These are phyloP conservation scores for Digitaria exilis DNA, from an alignment of 202 grass and related monocot genomes.

Conservation along the genomic window DNA sequence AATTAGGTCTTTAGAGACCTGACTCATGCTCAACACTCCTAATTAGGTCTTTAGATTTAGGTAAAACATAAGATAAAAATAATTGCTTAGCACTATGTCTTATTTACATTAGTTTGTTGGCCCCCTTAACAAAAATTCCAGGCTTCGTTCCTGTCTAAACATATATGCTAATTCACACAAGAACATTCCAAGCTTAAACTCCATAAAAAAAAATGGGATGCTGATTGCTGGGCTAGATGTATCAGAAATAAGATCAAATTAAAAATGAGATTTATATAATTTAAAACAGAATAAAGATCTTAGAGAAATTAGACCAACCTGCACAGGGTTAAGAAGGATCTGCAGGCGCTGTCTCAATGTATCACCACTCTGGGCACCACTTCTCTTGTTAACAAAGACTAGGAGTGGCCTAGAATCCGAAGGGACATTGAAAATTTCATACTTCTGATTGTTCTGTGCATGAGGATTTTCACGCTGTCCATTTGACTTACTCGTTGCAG, in stretches of 20 bases:
- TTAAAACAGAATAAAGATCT: conserved; percentile 26
- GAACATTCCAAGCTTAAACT: not conserved
- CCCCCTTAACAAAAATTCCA: too few species aligned
- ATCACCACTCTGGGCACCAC: conserved; percentile 80
- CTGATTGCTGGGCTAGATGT: conserved; percentile 16
- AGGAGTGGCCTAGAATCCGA: conserved; percentile 86
- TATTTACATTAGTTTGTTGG: too few species aligned
- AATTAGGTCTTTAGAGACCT: too few species aligned
- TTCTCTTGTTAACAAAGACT: conserved; percentile 97
- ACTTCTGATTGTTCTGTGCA: conserved; percentile 59
- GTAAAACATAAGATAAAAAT: too few species aligned
- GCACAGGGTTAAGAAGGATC: conserved; percentile 93
- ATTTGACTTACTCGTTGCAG: conserved; percentile 30
- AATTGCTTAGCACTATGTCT: too few species aligned
- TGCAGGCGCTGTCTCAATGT: conserved; percentile 72
- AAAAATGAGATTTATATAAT: conserved; percentile 6
- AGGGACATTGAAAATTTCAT: conserved; percentile 72
- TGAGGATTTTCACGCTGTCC: conserved; percentile 44
- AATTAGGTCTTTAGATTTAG: too few species aligned
- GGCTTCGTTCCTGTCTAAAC: not conserved
- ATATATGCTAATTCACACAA: conserved; percentile 5
- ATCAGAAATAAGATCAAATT: conserved; percentile 28
- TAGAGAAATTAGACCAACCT: conserved; percentile 56
- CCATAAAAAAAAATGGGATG: not conserved
- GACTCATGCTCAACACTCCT: too few species aligned